These are phyloP conservation scores for Dendrobium nobile DNA, from an alignment of 106 monocot genomes.

Conservation along the genomic window DNA sequence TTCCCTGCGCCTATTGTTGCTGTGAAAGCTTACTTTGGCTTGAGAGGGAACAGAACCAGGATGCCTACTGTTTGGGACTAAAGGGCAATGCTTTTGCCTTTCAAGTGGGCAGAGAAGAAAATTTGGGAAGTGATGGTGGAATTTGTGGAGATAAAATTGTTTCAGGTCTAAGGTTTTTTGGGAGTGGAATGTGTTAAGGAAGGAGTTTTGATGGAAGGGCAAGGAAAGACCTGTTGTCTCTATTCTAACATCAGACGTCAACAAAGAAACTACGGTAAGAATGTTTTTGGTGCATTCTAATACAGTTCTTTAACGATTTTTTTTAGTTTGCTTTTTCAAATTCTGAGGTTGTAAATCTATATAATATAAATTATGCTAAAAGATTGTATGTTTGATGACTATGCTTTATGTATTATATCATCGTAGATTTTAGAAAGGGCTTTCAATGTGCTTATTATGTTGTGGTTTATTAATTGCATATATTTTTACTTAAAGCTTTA, in stretches of 20 bases:
- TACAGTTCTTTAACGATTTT: neutral
- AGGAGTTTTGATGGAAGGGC: slow-evolving; percentile 6
- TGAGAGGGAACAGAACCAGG: slow-evolving; percentile 7
- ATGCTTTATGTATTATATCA: neutral
- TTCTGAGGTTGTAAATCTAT: neutral
- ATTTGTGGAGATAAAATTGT: slow-evolving; percentile 24
- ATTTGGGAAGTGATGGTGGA: slow-evolving; percentile 18
- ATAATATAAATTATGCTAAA: neutral
- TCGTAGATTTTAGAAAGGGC: neutral
- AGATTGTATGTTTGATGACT: neutral
- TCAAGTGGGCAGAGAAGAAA: neutral
- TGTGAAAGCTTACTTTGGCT: neutral
- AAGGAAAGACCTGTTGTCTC: slow-evolving; percentile 8
- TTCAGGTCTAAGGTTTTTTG: neutral
- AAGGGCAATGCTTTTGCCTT: slow-evolving; percentile 13
- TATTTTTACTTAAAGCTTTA: neutral
- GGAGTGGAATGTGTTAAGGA: neutral
- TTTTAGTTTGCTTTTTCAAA: neutral
- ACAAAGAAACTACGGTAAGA: slow-evolving; percentile 27
- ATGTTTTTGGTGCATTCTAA: neutral
- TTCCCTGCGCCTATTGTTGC: neutral
- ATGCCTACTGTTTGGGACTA: slow-evolving; percentile 8
- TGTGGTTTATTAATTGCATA: neutral
- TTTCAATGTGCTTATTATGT: neutral
- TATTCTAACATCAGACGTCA: slow-evolving; percentile 39